Evolutionary conservation across 139 green algal species (phyloP).

Genomic region (Ettlia oleoabundans): DNA sequence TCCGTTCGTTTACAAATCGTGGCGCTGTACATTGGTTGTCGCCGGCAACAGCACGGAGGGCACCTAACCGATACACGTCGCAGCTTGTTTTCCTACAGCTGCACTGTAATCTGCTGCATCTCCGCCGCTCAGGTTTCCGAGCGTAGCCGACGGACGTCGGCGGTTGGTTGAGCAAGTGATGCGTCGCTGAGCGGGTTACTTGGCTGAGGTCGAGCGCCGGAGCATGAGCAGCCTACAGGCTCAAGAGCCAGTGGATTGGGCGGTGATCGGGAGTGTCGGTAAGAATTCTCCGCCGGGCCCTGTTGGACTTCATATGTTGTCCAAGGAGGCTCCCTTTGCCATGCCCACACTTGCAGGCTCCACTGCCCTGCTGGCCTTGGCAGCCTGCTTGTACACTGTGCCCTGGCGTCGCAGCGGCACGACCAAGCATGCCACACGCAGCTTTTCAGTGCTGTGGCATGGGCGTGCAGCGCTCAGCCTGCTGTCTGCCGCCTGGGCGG

Average conservation of each 20-base stretch:
- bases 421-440: neutral
- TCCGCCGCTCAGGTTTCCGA: too few species aligned
- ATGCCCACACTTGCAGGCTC: neutral
- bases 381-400: neutral
- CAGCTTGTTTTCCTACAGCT: too few species aligned
- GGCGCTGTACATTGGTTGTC: too few species aligned
- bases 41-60: too few species aligned
- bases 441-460: slow-evolving; percentile 28
- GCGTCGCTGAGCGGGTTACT: too few species aligned
- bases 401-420: slow-evolving; percentile 21
- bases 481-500: slow-evolving; percentile 9
- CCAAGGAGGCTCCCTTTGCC: neutral
- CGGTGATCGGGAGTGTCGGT: slow-evolving; percentile 14
- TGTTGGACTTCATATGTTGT: too few species aligned
- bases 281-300: neutral
- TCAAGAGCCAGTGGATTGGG: slow-evolving; percentile 9
- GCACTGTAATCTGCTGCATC: too few species aligned
- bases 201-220: too few species aligned
- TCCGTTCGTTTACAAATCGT: too few species aligned
- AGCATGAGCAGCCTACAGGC: neutral
- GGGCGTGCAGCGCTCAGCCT: slow-evolving; percentile 14
- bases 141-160: too few species aligned
- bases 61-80: too few species aligned
- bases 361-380: neutral
- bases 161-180: too few species aligned